Percentiles rank a stretch among this genome's conserved stretches.
Evolutionary conservation across 306 rosid species (phyloP).

Genomic region (Hippophae rhamnoides): DNA sequence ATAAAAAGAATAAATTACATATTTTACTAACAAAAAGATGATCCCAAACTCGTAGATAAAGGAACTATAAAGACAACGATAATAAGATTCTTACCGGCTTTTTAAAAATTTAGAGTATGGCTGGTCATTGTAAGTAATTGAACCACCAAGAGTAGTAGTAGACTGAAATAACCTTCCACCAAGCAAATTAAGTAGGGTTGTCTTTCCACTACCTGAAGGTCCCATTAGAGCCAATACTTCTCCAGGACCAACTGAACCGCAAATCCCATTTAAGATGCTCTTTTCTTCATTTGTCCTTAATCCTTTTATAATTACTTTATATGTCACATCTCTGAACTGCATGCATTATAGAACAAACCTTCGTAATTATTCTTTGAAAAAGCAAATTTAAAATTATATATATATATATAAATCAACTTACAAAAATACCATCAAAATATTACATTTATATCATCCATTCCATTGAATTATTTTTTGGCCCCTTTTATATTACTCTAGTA

Average conservation of each 20-base stretch:
- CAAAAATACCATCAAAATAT: no score
- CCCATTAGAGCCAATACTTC: conserved; percentile 98
- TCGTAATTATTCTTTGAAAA: no score
- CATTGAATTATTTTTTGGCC: no score
- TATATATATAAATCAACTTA: no score
- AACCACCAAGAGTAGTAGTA: conserved; percentile 34
- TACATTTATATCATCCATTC: no score
- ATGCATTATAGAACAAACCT: not conserved
- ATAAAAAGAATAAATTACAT: no score
- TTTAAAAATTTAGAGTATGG: conserved; percentile 75
- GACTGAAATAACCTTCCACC: conserved; percentile 56
- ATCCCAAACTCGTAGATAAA: no score
- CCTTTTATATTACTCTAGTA: no score
- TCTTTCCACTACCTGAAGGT: conserved; percentile 97
- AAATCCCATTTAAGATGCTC: conserved; percentile 71
- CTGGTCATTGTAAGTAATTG: conserved; percentile 69
- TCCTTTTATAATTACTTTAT: conserved; percentile 69
- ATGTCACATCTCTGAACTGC: conserved; percentile 83
- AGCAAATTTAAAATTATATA: no score
- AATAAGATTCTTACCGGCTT: conserved; percentile 44
- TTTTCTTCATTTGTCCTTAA: conserved; percentile 60
- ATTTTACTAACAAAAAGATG: no score
- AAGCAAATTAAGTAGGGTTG: conserved; percentile 69
- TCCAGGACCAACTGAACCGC: conserved; percentile 76
- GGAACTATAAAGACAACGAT: no score